These are phyloP conservation scores for Arctium minus DNA, from an alignment of 129 eudicot species.

Conservation along the genomic window DNA sequence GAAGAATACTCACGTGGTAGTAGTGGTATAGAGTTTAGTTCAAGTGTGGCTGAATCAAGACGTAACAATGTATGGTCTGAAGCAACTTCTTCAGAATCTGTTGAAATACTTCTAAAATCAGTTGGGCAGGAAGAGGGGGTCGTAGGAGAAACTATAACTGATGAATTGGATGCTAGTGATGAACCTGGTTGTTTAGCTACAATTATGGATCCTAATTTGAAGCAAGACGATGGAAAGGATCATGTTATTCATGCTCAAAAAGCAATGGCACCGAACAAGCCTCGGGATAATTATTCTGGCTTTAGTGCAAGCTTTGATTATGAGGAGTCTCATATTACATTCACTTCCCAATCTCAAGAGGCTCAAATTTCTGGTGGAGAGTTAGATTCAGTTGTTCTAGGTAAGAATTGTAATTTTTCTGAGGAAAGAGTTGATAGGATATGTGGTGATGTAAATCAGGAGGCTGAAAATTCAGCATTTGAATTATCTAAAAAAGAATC, in stretches of 20 bases:
- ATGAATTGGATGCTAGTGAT: conserved; percentile 36
- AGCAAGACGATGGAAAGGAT: conserved; percentile 22
- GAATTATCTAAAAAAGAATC: conserved; percentile 24
- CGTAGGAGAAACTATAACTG: conserved; percentile 40
- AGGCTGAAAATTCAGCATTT: conserved; percentile 14
- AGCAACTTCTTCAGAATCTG: conserved; percentile 98
- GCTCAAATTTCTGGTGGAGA: conserved; percentile 19
- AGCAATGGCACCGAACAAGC: conserved; percentile 12
- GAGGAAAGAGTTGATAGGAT: conserved; percentile 22
- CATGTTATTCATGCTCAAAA: conserved; percentile 10
- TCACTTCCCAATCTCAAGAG: conserved; percentile 12
- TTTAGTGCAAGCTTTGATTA: conserved; percentile 14
- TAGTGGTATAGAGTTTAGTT: conserved; percentile 64
- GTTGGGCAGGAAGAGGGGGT: conserved; percentile 90
- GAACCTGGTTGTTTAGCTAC: conserved; percentile 27
- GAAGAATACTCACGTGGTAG: conserved; percentile 81
- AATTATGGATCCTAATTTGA: conserved; percentile 30
- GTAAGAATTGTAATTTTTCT: conserved; percentile 24
- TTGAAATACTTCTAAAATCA: conserved; percentile 88
- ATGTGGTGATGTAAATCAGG: conserved; percentile 28
- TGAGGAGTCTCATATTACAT: conserved; percentile 13
- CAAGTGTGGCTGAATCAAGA: conserved; percentile 70
- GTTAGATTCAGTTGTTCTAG: conserved; percentile 28
- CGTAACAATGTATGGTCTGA: conserved; percentile 96
- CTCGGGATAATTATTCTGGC: conserved; percentile 50